These are phyloP conservation scores for Galerina marginata DNA, from an alignment of 768 basidiomycete genomes.

Conservation along the genomic window DNA sequence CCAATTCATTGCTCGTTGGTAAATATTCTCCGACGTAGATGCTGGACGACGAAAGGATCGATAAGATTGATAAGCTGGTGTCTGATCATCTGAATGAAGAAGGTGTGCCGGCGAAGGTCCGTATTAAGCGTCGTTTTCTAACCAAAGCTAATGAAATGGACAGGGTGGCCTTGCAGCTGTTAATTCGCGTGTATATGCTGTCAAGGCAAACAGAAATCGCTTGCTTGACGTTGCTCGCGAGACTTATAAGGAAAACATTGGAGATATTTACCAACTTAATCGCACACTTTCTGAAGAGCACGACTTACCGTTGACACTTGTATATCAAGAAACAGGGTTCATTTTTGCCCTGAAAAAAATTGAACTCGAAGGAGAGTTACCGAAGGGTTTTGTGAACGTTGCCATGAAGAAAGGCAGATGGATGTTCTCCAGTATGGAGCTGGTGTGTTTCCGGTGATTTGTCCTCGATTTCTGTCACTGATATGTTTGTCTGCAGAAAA, in stretches of 20 bases:
- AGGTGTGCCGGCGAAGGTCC: constrained; percentile 61
- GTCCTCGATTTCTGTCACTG: constrained; percentile 1
- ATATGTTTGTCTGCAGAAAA: constrained; percentile 57
- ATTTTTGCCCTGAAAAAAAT: constrained; percentile 72
- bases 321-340: constrained; percentile 79
- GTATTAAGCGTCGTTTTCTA: neutral
- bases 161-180: constrained; percentile 76
- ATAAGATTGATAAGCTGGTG: constrained; percentile 64
- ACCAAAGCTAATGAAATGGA: neutral
- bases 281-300: constrained; percentile 63
- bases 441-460: constrained; percentile 60
- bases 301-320: constrained; percentile 64
- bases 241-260: constrained; percentile 92
- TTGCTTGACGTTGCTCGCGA: constrained; percentile 94
- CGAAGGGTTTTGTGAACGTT: constrained; percentile 74
- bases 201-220: constrained; percentile 82
- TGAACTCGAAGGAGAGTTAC: constrained; percentile 69
- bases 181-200: constrained; percentile 88
- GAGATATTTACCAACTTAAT: constrained; percentile 81
- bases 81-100: constrained; percentile 77
- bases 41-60: constrained; percentile 75
- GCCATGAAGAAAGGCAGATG: constrained; percentile 70
- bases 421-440: constrained; percentile 79
- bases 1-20: neutral
- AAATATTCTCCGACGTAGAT: constrained; percentile 48